Conservation (phyloP, 2,329 filamentous ascomycete species). For the Teratosphaeria destructans region DNA sequence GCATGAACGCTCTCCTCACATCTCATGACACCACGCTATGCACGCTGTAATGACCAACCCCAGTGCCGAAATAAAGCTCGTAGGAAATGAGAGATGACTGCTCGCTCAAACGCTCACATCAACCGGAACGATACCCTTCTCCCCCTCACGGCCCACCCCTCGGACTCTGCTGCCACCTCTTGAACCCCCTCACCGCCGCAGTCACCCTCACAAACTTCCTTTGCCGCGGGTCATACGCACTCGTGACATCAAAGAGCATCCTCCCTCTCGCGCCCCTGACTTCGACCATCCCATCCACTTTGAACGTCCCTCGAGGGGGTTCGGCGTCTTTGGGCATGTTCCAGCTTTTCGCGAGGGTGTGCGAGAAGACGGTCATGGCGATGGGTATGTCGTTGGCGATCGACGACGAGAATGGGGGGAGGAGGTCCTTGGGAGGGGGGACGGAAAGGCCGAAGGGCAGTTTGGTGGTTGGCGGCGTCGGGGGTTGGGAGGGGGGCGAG, state of each 20-base stretch:
- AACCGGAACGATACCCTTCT: not conserved
- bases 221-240: slow-evolving; percentile 35
- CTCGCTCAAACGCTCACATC: not conserved
- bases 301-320: slow-evolving; percentile 35
- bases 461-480: not conserved
- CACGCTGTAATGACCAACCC: not conserved
- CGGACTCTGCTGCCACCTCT: slow-evolving; percentile 29
- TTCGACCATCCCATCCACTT: slow-evolving; percentile 37
- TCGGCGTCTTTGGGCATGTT: slow-evolving; percentile 23
- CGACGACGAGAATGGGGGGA: not conserved
- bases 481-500: not conserved
- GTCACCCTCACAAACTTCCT: slow-evolving; percentile 27
- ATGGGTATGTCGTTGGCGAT: slow-evolving; percentile 18
- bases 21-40: not conserved
- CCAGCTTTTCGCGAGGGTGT: slow-evolving; percentile 19
- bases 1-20: not conserved
- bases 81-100: not conserved
- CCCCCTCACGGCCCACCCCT: slow-evolving; percentile 26
- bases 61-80: not conserved
- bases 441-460: slow-evolving; percentile 17
- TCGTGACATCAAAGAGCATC: slow-evolving; percentile 35
- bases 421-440: slow-evolving; percentile 7
- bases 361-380: slow-evolving; percentile 18
- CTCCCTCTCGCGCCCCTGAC: slow-evolving; percentile 32
- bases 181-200: slow-evolving; percentile 19